Evolutionary conservation across 768 basidiomycete genomes (phyloP), one percentile per base, ranked within the genome.

Genomic region (Exidia glandulosa): DNA sequence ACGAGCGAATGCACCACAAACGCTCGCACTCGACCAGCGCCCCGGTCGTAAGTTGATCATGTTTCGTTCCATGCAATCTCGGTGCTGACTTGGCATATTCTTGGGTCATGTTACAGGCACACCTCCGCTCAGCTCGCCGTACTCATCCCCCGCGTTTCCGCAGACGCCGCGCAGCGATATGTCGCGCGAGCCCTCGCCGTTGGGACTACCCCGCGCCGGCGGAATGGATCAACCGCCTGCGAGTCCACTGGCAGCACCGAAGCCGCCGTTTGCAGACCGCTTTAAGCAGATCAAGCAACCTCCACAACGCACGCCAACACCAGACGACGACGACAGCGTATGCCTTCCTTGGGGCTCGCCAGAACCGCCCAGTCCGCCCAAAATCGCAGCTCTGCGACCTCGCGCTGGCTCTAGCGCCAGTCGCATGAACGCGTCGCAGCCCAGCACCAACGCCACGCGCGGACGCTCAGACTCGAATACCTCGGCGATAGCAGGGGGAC

Each of bases 21-120:
- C 72, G 64, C 69, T 83, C 60, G 78, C 83, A 62, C 79, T 78
- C 58, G 74, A 77, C 61, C 67, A 75, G 30, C 60, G 68, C 13
- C 60, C 72, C 67, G 45, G 66, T 60, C 66, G 69, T 63, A 31
- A 54, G 9, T 61, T 60, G 58, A 50, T 62, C 59, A 9, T 19
- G 25, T 48, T 60, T 16, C 52, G 30, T 9, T 25, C 62, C 74
- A 10, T 27, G 10, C 34, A 10, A 55, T 56, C 57, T 14, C 56
- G 37, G 23, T 10, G 14, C n/a, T 56, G 10, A 59, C 37, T 56
- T 54, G 30, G 50, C 25, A 50, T 32, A 5, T 32, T 12, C n/a
- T 27, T 33, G n/a, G n/a, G 75, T 71, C 45, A 69, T 70, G 31
- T 72, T 71, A 50, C 61, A 41, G 63, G 59, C 25, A 68, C 64